These are phyloP conservation scores for Coniochaeta pulveracea DNA, from an alignment of 2,329 filamentous ascomycete genomes.

Conservation along the genomic window DNA sequence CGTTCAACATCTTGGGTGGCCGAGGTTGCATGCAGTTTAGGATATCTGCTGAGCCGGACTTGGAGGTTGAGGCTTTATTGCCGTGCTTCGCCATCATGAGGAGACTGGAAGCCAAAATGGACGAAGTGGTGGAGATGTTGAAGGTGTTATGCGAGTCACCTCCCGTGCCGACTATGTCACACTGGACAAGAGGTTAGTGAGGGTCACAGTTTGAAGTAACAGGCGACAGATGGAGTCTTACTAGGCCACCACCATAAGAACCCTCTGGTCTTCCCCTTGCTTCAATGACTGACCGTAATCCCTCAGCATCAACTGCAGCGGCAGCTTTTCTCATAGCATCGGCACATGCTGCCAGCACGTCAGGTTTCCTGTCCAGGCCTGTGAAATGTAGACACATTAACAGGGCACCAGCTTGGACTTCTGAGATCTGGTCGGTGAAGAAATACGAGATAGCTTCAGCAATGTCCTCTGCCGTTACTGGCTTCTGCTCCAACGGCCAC, in stretches of 20 bases:
- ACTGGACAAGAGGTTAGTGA: slow-evolving; percentile 26
- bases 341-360: slow-evolving; percentile 79
- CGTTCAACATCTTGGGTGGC: slow-evolving; percentile 61
- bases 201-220: neutral
- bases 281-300: slow-evolving; percentile 50
- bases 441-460: slow-evolving; percentile 83
- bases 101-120: slow-evolving; percentile 77
- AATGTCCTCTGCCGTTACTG: slow-evolving; percentile 68
- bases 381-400: slow-evolving; percentile 90
- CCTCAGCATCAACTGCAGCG: slow-evolving; percentile 53
- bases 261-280: slow-evolving; percentile 55
- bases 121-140: slow-evolving; percentile 93
- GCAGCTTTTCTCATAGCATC: slow-evolving; percentile 74
- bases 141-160: slow-evolving; percentile 96
- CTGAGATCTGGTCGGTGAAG: slow-evolving; percentile 82
- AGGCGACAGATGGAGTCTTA: slow-evolving; percentile 32
- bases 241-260: slow-evolving; percentile 70
- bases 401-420: slow-evolving; percentile 76
- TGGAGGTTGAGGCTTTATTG: slow-evolving; percentile 89
- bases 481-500: slow-evolving; percentile 42
- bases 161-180: slow-evolving; percentile 95
- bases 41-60: slow-evolving; percentile 90
- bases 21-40: slow-evolving; percentile 63
- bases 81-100: slow-evolving; percentile 90
- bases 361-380: slow-evolving; percentile 68